Base-by-base conservation (phyloP, 2,329 filamentous ascomycete species). In the Stagonosporopsis rhizophila region DNA sequence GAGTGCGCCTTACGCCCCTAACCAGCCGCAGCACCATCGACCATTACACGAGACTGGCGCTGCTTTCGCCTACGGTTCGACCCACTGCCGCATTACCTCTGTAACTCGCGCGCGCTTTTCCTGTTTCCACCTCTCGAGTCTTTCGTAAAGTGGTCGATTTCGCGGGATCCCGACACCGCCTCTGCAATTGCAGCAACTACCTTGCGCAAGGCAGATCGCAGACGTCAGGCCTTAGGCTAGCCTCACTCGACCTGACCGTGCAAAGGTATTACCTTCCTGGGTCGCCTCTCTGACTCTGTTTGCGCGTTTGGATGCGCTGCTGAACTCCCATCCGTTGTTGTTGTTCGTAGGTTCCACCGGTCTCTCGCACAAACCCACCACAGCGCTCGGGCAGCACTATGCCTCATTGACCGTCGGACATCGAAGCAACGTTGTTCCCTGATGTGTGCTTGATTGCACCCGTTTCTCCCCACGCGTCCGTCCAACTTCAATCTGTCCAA, bases 1-100 rank as follows among this genome's bases (percentile, higher is more conserved):
- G 52, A 72, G 68, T 75, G 72, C 70, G 73, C 73, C 73, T 75
- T 73, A 70, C 74, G 46, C 62, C 62, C 59, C 62, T 65, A 56
- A 32, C 51, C 56, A 46, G 56, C 51, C 50, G 50, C 56, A 54
- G 50, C 56, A 54, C 61, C 46, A 63, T 59, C 53, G 51, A 59
- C 64, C 40, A 60, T 61, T 56, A 63, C 60, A 61, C 52, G 58
- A 64, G 64, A 54, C 62, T 52, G 58, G 62, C 62, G 17, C 63
- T 64, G 60, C 59, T 52, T 52, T 62, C 66, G 53, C 63, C 68
- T 61, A 59, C 65, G 64, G 54, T 61, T 64, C 51, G 40, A 55
- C 54, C 45, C 28, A 56, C 55, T 61, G 51, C 52, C 53, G 56
- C 47, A 56, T 54, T 58, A 63, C 52, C 42, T 54, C 56, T 62